Base-by-base conservation (phyloP, 1,284 basidiomycete species). In the Leccinum fuscescens region DNA sequence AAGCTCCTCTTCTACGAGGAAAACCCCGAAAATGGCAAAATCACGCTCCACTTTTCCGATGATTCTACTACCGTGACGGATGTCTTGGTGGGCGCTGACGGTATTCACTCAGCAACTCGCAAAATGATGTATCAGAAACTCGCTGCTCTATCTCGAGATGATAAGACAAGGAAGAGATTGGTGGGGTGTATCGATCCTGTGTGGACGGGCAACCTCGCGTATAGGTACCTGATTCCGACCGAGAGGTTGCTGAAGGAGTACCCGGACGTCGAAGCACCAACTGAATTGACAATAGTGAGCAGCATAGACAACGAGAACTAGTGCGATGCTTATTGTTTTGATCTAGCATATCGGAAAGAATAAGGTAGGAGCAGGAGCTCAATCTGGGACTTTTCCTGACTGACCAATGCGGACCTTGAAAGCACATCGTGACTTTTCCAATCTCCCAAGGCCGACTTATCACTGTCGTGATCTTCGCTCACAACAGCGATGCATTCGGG, bases 301-400 rank as follows among this genome's bases (percentile, higher is more conserved):
- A 20, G 52, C 3, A 42, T 46, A 17, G 15, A 22, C 22, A 4
- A 15, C 55, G 65, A 2, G 12, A 9, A 57, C 8, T 46, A 3
- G 24, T 27, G 24, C 24, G 24, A 27, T 27, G 24, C 24, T 27
- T 27, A 64, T 29, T 44, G 4, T 3, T 37, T 22, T 39, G 39
- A 48, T 50, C n/a, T 58, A 83, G 80, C 79, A 80, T 61, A 65
- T 78, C 7, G 80, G 80, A 29, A 78, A 75, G 59, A 67, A 77
- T 56, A 76, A 77, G 49, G 24, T 27, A 27, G 24, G 24, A 27
- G 24, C 24, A 27, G 24, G 24, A 27, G 24, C 24, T 27, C 24
- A 27, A 27, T 27, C 24, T 27, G 24, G 24, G 24, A 27, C 24
- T 27, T 27, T 27, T 27, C 24, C 24, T 7, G 24, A 27, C 24